Conservation (phyloP, 495 filamentous ascomycete genomes). For the Lasiosphaeria hispida region DNA sequence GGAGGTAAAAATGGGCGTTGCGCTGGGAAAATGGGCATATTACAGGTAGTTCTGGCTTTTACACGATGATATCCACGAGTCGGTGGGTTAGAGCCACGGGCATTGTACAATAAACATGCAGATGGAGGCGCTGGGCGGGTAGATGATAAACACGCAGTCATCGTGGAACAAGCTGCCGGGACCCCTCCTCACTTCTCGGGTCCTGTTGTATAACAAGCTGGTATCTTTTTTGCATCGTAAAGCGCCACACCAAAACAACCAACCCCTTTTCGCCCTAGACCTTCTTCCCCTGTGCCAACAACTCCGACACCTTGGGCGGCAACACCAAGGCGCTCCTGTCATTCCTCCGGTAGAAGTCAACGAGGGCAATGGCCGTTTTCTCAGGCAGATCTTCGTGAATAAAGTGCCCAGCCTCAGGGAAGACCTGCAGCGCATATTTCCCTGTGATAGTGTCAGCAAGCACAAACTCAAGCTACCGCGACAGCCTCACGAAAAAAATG, state of each 20-base stretch:
- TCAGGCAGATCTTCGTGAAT: slow-evolving; percentile 92
- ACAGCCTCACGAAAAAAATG: too few species aligned
- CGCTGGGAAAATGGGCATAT: neutral
- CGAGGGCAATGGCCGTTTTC: slow-evolving; percentile 77
- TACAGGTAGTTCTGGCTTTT: neutral
- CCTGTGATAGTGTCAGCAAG: slow-evolving; percentile 46
- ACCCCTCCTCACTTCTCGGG: too few species aligned
- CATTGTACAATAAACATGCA: neutral
- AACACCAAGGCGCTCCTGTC: slow-evolving; percentile 80
- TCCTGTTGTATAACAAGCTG: neutral
- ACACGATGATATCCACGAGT: neutral
- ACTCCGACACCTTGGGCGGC: slow-evolving; percentile 78
- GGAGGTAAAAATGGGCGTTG: neutral
- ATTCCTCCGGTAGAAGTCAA: slow-evolving; percentile 89
- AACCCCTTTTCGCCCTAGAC: slow-evolving; percentile 30
- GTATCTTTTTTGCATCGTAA: neutral
- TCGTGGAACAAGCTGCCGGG: neutral
- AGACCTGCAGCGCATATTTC: slow-evolving; percentile 92
- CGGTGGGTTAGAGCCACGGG: neutral
- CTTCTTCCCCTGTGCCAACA: slow-evolving; percentile 52
- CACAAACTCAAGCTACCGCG: too few species aligned
- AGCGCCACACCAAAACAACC: neutral
- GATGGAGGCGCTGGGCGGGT: neutral
- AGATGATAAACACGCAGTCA: neutral
- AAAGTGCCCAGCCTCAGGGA: slow-evolving; percentile 94